A percentile compares a stretch with the other conserved stretches of the same genome.
Conservation (phyloP, 352 stramenopile species). For the Pythium brachiatum region DNA sequence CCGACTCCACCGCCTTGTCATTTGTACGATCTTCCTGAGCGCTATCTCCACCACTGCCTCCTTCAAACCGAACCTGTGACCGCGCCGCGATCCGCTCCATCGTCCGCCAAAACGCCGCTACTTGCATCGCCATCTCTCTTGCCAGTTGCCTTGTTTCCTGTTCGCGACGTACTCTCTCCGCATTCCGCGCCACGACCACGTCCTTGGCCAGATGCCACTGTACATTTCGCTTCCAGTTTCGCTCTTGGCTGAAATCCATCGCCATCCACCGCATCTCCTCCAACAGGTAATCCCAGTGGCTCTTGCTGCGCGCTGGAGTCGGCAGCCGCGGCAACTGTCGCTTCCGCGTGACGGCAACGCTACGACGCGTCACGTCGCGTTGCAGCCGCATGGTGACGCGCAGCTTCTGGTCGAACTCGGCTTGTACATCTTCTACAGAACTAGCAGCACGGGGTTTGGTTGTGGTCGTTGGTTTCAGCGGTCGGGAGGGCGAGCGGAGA, state of each 20-base stretch:
- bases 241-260: slow-evolving; percentile 95
- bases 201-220: slow-evolving; percentile 63
- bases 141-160: slow-evolving; percentile 64
- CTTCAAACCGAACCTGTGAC: slow-evolving; percentile 71
- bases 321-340: slow-evolving; percentile 63
- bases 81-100: slow-evolving; percentile 83
- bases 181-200: slow-evolving; percentile 64
- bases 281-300: slow-evolving; percentile 93
- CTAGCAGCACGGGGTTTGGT: slow-evolving; percentile 13
- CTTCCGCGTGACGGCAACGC: slow-evolving; percentile 47
- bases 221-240: slow-evolving; percentile 93
- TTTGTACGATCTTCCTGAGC: not conserved
- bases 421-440: slow-evolving; percentile 28
- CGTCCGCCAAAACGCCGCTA: slow-evolving; percentile 81
- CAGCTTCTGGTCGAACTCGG: slow-evolving; percentile 51
- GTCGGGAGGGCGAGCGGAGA: slow-evolving; percentile 2
- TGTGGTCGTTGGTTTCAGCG: not conserved
- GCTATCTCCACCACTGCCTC: slow-evolving; percentile 1
- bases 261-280: slow-evolving; percentile 98
- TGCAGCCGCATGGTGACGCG: slow-evolving; percentile 47
- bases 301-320: slow-evolving; percentile 49
- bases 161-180: slow-evolving; percentile 64
- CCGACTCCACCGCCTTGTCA: not conserved
- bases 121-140: slow-evolving; percentile 57
- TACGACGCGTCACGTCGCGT: slow-evolving; percentile 38